phyloP scores from a whole-genome alignment of 495 filamentous ascomycete species.

The Entonaema liquescens region DNA sequence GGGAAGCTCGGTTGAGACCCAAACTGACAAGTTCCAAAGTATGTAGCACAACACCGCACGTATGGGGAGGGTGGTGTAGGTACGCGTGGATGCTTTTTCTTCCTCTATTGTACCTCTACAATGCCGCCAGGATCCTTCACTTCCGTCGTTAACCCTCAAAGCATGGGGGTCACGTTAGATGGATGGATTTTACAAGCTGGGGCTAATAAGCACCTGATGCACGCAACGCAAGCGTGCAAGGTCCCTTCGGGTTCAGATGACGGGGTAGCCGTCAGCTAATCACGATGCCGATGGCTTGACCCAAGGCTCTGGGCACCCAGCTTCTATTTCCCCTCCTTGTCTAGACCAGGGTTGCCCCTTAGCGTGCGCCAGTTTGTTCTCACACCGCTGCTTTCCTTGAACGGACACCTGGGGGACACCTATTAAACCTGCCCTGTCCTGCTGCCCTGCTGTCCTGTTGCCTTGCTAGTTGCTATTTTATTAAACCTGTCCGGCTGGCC shows the following conservation, averaged over 20 bases:
- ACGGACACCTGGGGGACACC: conserved; percentile 23
- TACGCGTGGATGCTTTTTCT: conserved; percentile 35
- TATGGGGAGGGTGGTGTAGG: conserved; percentile 26
- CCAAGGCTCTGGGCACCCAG: conserved; percentile 45
- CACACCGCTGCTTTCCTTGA: conserved; percentile 47
- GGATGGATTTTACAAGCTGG: conserved; percentile 45
- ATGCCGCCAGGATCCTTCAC: conserved; percentile 29
- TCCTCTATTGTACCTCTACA: conserved; percentile 41
- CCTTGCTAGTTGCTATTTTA: conserved; percentile 34
- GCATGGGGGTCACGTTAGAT: conserved; percentile 45
- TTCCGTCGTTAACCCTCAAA: conserved; percentile 33
- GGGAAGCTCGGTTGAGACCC: conserved; percentile 32
- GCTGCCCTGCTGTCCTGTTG: neutral
- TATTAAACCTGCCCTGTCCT: conserved; percentile 9
- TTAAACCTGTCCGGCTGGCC: conserved; percentile 27
- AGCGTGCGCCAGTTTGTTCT: conserved; percentile 44
- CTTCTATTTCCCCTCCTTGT: conserved; percentile 42
- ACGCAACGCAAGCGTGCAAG: conserved; percentile 47
- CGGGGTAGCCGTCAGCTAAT: conserved; percentile 45
- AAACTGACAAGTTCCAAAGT: conserved; percentile 32
- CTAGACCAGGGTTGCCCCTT: conserved; percentile 31
- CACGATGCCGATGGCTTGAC: conserved; percentile 45
- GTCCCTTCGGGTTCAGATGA: conserved; percentile 44
- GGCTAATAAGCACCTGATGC: conserved; percentile 47
- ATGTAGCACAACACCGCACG: conserved; percentile 35